phyloP scores from a whole-genome alignment of 805 yeast species.

The Wickerhamia fluorescens region DNA sequence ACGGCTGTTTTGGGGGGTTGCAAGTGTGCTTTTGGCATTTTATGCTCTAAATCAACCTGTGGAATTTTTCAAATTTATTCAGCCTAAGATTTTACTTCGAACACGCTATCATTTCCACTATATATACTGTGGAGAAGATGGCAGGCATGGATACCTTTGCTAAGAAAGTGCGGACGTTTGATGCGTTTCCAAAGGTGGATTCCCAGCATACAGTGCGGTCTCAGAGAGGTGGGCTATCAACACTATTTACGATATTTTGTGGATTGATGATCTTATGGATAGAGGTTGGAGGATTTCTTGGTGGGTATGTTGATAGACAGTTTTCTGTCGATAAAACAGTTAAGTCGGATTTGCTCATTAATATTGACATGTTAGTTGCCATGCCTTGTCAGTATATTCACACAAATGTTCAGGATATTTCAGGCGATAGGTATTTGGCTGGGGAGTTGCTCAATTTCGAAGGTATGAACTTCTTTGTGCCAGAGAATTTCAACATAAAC shows the following conservation, averaged over 20 bases:
- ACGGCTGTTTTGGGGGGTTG: conserved; percentile 2
- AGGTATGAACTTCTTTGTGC: conserved; percentile 53
- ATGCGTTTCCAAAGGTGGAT: conserved; percentile 41
- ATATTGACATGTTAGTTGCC: conserved; percentile 72
- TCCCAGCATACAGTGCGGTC: conserved; percentile 62
- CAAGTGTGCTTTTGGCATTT: too few species aligned
- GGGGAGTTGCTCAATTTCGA: conserved; percentile 68
- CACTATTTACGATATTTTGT: conserved; percentile 54
- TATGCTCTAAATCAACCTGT: too few species aligned
- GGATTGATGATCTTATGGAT: conserved; percentile 71
- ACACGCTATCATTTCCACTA: too few species aligned
- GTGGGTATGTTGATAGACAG: conserved; percentile 73
- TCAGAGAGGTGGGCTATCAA: conserved; percentile 68
- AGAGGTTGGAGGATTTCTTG: conserved; percentile 77
- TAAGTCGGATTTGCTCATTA: conserved; percentile 53
- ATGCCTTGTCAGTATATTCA: conserved; percentile 77
- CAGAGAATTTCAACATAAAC: conserved; percentile 40
- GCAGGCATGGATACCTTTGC: conserved; percentile 30
- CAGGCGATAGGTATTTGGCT: conserved; percentile 74
- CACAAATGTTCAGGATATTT: conserved; percentile 69
- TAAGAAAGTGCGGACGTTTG: conserved; percentile 36
- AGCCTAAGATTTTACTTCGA: too few species aligned
- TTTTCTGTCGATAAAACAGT: conserved; percentile 65
- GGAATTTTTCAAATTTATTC: too few species aligned
- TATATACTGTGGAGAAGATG: too few species aligned